These are phyloP conservation scores for Dothistroma pini DNA, from an alignment of 2,329 filamentous ascomycete species.

Conservation along the genomic window DNA sequence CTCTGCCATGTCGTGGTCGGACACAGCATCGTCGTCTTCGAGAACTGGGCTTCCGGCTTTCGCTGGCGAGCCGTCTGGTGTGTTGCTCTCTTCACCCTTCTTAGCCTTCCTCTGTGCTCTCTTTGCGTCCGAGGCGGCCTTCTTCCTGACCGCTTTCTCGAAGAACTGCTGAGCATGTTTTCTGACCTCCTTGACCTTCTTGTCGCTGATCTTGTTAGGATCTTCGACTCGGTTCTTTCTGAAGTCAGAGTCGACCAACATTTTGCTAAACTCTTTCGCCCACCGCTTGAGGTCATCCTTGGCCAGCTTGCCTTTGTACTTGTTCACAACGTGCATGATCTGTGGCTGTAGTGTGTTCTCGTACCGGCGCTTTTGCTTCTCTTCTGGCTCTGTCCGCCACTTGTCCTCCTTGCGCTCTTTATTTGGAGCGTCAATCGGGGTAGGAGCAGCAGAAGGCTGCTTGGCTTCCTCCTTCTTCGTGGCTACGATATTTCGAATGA, in stretches of 20 bases:
- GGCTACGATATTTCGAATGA: constrained; percentile 62
- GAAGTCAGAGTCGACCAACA: constrained; percentile 86
- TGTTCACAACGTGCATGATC: constrained; percentile 80
- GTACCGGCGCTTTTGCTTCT: constrained; percentile 94
- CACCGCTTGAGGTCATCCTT: constrained; percentile 69
- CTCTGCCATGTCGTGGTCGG: constrained; percentile 30
- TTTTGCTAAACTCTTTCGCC: constrained; percentile 68
- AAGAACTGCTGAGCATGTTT: constrained; percentile 80
- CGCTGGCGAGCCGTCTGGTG: constrained; percentile 29
- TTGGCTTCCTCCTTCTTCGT: constrained; percentile 62
- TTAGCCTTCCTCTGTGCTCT: constrained; percentile 50
- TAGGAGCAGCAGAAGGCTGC: constrained; percentile 56
- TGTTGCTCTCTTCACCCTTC: constrained; percentile 26
- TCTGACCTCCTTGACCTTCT: constrained; percentile 78
- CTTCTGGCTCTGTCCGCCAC: constrained; percentile 65
- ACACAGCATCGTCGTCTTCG: constrained; percentile 24
- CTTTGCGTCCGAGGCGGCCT: constrained; percentile 62
- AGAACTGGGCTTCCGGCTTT: constrained; percentile 21
- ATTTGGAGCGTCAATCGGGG: constrained; percentile 59
- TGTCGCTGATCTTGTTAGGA: constrained; percentile 70
- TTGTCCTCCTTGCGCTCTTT: constrained; percentile 60
- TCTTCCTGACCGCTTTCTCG: constrained; percentile 79
- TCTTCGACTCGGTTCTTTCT: constrained; percentile 84
- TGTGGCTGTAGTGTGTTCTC: constrained; percentile 85
- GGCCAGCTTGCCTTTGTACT: constrained; percentile 80